Evolutionary conservation across 1,139 yeast species (phyloP), one percentile per base, ranked within the genome.

Genomic region (Yamadazyma sp.): DNA sequence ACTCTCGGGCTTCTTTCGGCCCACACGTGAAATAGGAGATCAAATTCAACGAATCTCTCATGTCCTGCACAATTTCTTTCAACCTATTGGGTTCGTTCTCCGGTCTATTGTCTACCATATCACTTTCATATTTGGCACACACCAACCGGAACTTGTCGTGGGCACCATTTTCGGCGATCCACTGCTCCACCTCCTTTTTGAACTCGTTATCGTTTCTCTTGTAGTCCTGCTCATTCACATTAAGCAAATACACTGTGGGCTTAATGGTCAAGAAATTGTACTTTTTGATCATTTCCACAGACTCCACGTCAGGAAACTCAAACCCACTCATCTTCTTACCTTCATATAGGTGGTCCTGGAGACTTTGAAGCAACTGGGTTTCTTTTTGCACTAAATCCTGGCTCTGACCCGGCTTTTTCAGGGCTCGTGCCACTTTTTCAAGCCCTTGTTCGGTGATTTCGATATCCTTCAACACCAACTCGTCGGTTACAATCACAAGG

Each of bases 1-100:
- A 90, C 60, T 92, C 96, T 48, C 95, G 74, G 4, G 88, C 90
- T 64, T 92, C 97, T 35, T 79, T 75, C 10, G 88, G 83, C 10
- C 97, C 97, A 61, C 95, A 85, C 1, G 98, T 90, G 67, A 85
- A 90, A 64, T 82, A 92, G 33, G 96, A 86, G 33, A 90, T 84
- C 48, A 90, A 72, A 39, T 79, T 73, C 33, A 90, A 67, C 2
- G 82, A 78, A 20, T 67, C 59, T 50, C 95, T 76, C 89, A 89
- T 86, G 35, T 75, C 67, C 20, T 67, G 64, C 15, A 82, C 78
- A 17, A 80, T 72, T 11, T 49, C 45, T 0, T 77, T 73, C 25
- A 79, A 56, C 1, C 76, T 73, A 30, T 76, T 66, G 6, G 44
- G 51, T 18, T 43, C 51, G 18, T 31, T 53, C 4, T 9, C 22